Evolutionary conservation across 2,329 filamentous ascomycete species (phyloP).

Genomic region (Bimuria novae-zelandiae): DNA sequence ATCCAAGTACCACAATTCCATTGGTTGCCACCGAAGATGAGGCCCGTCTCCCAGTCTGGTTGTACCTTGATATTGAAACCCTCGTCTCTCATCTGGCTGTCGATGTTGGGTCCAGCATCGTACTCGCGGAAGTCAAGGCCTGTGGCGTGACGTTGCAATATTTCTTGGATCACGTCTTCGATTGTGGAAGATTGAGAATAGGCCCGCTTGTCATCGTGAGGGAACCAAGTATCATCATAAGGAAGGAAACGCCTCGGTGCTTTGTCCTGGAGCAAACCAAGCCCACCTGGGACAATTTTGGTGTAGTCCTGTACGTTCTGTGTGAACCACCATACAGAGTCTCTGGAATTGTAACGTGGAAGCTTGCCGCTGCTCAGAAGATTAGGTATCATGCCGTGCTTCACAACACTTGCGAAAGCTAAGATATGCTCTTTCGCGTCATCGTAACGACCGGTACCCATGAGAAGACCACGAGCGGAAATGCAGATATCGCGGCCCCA

Average conservation of each 20-base stretch:
- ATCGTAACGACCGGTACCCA: conserved; percentile 84
- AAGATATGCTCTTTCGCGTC: conserved; percentile 94
- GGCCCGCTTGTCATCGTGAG: conserved; percentile 76
- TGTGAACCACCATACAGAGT: conserved; percentile 97
- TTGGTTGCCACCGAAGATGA: conserved; percentile 94
- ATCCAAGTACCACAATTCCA: conserved; percentile 98
- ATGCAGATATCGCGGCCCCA: conserved; percentile 99
- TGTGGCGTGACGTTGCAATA: conserved; percentile 85
- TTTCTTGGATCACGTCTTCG: conserved; percentile 89
- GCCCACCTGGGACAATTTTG: conserved; percentile 77
- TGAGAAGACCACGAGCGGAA: conserved; percentile 85
- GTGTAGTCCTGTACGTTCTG: conserved; percentile 95
- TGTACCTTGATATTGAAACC: conserved; percentile 92
- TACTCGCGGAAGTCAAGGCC: conserved; percentile 93
- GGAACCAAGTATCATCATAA: conserved; percentile 95
- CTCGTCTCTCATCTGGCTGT: conserved; percentile 89
- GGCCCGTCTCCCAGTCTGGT: conserved; percentile 87
- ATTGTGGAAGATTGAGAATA: conserved; percentile 85
- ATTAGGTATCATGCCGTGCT: conserved; percentile 98
- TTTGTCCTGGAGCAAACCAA: conserved; percentile 72
- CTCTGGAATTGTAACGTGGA: conserved; percentile 92
- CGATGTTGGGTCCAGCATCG: conserved; percentile 85
- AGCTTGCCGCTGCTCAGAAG: conserved; percentile 82
- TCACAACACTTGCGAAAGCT: conserved; percentile 92
- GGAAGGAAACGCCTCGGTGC: conserved; percentile 87